Evolutionary conservation across 768 basidiomycete species (phyloP).

Genomic region (Lactarius indigo): DNA sequence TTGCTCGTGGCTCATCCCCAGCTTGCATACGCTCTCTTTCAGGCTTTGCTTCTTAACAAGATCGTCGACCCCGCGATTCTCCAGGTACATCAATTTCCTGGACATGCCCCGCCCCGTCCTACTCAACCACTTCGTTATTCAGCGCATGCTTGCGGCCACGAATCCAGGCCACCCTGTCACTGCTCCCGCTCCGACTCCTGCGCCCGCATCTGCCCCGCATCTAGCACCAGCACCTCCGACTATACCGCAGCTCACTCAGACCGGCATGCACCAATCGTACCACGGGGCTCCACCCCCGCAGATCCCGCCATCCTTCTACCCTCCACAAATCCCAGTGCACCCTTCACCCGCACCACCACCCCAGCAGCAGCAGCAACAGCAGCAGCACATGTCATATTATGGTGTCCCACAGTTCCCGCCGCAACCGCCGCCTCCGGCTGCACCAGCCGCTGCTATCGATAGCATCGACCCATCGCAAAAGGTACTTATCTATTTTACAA

Average conservation of each 20-base stretch:
- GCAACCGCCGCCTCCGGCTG: conserved; percentile 36
- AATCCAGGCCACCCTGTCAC: conserved; percentile 7
- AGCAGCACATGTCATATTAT: conserved; percentile 26
- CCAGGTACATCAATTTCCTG: conserved; percentile 45
- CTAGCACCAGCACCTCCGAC: conserved; percentile 27
- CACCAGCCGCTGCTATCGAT: conserved; percentile 30
- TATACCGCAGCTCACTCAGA: conserved; percentile 29
- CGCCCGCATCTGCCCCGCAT: conserved; percentile 28
- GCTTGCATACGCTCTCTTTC: conserved; percentile 93
- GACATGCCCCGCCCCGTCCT: background rate
- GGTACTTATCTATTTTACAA: conserved; percentile 16
- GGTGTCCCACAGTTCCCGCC: conserved; percentile 32
- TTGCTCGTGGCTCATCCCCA: conserved; percentile 85
- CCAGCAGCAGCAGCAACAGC: conserved; percentile 34
- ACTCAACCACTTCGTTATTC: background rate
- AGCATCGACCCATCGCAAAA: conserved; percentile 25
- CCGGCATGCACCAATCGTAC: conserved; percentile 21
- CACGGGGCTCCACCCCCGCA: conserved; percentile 23
- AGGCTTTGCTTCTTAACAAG: conserved; percentile 88
- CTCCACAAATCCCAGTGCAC: conserved; percentile 31
- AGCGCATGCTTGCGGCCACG: conserved; percentile 52
- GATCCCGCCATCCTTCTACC: conserved; percentile 26
- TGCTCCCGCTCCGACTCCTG: conserved; percentile 15
- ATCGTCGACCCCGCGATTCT: conserved; percentile 87
- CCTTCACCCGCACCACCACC: conserved; percentile 34